phyloP scores from a whole-genome alignment of 495 filamentous ascomycete species.

The Podospora anserina region DNA sequence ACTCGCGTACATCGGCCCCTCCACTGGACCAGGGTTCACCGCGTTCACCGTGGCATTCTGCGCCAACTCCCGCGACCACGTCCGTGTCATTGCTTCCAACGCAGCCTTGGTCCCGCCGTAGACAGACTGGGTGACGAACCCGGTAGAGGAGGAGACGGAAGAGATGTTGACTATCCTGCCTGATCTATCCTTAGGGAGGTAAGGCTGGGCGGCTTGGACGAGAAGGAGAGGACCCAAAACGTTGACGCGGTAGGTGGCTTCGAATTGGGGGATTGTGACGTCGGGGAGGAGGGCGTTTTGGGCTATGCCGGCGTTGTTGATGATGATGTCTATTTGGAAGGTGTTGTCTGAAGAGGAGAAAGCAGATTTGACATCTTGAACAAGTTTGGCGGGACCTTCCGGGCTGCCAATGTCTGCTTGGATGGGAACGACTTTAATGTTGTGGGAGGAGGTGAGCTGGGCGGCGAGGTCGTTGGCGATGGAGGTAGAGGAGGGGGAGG shows the following conservation, averaged over 20 bases:
- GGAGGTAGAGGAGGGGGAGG: slow-evolving; percentile 46
- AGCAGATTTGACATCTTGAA: slow-evolving; percentile 28
- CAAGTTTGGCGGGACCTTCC: slow-evolving; percentile 37
- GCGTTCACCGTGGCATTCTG: slow-evolving; percentile 80
- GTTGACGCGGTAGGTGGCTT: slow-evolving; percentile 73
- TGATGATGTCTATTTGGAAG: slow-evolving; percentile 77
- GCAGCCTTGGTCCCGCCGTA: slow-evolving; percentile 91
- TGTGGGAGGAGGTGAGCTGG: slow-evolving; percentile 41
- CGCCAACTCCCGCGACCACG: slow-evolving; percentile 77
- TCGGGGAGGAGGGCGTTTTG: slow-evolving; percentile 58
- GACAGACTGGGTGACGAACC: slow-evolving; percentile 68
- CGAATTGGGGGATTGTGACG: slow-evolving; percentile 59
- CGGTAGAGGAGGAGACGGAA: slow-evolving; percentile 63
- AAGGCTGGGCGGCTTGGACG: slow-evolving; percentile 64
- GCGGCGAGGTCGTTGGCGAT: slow-evolving; percentile 33
- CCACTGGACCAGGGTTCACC: slow-evolving; percentile 84
- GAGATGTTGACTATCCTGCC: slow-evolving; percentile 80
- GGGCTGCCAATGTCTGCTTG: slow-evolving; percentile 47
- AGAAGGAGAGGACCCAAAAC: slow-evolving; percentile 82
- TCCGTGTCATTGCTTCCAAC: slow-evolving; percentile 86
- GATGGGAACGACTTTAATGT: slow-evolving; percentile 36
- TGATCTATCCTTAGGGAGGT: slow-evolving; percentile 68
- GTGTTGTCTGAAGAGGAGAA: slow-evolving; percentile 24
- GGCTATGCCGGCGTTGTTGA: slow-evolving; percentile 84
- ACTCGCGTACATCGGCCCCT: slow-evolving; percentile 63